These are phyloP conservation scores for Neopestalotiopsis sp. DNA, from an alignment of 2,329 filamentous ascomycete genomes.

Conservation along the genomic window DNA sequence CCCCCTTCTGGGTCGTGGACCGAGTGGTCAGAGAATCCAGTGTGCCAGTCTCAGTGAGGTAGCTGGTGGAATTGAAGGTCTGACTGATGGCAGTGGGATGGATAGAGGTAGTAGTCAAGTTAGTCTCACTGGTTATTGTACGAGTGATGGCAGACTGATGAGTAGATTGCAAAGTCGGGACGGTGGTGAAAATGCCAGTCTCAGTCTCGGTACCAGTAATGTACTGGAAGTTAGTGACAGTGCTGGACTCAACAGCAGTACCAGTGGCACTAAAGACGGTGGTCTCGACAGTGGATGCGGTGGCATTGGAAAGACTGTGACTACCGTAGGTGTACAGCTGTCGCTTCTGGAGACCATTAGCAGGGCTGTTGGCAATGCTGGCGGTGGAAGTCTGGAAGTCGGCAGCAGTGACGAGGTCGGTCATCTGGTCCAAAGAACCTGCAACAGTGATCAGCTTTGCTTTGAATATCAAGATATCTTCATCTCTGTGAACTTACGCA, in stretches of 20 bases:
- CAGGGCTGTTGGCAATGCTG: background rate
- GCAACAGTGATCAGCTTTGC: background rate
- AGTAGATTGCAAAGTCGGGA: background rate
- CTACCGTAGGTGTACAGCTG: conserved; percentile 12
- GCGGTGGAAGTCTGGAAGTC: background rate
- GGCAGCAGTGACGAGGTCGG: background rate
- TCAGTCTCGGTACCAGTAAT: conserved; percentile 4
- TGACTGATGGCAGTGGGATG: background rate
- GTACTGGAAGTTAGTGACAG: background rate
- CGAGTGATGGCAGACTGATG: background rate
- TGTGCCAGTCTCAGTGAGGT: conserved; percentile 1
- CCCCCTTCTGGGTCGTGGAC: background rate
- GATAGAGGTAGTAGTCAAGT: background rate
- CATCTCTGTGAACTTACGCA: conserved; percentile 5
- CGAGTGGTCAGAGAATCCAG: background rate
- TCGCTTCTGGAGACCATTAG: conserved; percentile 7
- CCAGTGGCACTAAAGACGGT: background rate
- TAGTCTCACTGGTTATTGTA: conserved; percentile 11
- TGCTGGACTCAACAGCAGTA: background rate
- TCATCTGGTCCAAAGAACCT: conserved; percentile 12
- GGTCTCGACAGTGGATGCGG: background rate
- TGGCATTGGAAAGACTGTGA: conserved; percentile 5
- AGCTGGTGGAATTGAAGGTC: background rate
- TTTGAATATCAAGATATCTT: background rate
- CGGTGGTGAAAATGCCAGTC: conserved; percentile 1